phyloP scores from a whole-genome alignment of 345 rosid species.

The Dovyalis caffra region DNA sequence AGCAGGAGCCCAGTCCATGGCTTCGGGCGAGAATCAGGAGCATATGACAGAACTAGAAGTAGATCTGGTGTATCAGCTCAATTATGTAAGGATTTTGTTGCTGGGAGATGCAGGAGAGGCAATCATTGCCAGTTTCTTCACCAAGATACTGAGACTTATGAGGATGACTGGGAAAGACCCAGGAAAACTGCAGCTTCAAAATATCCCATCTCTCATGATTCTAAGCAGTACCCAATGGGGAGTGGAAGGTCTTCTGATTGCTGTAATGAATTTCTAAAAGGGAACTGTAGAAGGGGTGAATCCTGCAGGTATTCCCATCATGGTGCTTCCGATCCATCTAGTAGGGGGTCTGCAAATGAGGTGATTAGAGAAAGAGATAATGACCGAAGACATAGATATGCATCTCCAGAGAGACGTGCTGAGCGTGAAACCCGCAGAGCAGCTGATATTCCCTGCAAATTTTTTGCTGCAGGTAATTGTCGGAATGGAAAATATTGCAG shows the following conservation, averaged over 20 bases:
- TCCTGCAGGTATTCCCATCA: slow-evolving; percentile 43
- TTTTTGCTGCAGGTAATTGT: slow-evolving; percentile 78
- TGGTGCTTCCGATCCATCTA: slow-evolving; percentile 29
- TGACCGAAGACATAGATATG: slow-evolving; percentile 43
- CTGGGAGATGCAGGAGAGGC: slow-evolving; percentile 77
- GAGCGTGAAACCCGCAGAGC: slow-evolving; percentile 50
- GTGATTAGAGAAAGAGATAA: slow-evolving; percentile 40
- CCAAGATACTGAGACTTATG: slow-evolving; percentile 42
- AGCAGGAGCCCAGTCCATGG: slow-evolving; percentile 75
- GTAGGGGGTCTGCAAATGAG: slow-evolving; percentile 37
- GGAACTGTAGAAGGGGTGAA: slow-evolving; percentile 40
- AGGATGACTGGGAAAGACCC: slow-evolving; percentile 52
- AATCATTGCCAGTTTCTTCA: slow-evolving; percentile 57
- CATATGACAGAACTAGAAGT: slow-evolving; percentile 55
- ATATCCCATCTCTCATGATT: slow-evolving; percentile 29
- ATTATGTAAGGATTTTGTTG: slow-evolving; percentile 59
- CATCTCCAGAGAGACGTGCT: slow-evolving; percentile 36
- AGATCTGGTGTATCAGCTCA: slow-evolving; percentile 48
- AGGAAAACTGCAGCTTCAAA: slow-evolving; percentile 47
- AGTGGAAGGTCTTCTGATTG: slow-evolving; percentile 17
- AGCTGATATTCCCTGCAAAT: slow-evolving; percentile 64
- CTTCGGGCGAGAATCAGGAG: slow-evolving; percentile 54
- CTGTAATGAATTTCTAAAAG: slow-evolving; percentile 41
- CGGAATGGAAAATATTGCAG: slow-evolving; percentile 77
- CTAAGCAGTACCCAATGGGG: slow-evolving; percentile 20